Conservation (phyloP, 192 early-diverging fungal genomes). For the Backusella westeae region DNA sequence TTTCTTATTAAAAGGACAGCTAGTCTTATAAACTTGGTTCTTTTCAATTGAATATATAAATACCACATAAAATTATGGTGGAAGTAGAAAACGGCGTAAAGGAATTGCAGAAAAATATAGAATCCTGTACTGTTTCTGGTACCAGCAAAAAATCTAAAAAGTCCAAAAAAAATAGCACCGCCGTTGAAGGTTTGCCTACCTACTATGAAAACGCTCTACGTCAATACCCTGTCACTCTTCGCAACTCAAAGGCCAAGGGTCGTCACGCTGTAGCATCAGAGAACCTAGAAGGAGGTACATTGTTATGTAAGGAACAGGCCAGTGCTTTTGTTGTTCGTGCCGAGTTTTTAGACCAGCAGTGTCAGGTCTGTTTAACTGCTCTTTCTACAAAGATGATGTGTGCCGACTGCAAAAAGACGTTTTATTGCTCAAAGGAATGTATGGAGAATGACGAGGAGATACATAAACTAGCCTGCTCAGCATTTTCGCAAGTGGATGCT, state of each 20-base stretch:
- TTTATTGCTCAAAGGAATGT: conserved; percentile 38
- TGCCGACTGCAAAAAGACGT: conserved; percentile 38
- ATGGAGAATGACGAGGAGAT: conserved; percentile 33
- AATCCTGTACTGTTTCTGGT: neutral
- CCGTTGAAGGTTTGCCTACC: neutral
- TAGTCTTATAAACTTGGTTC: neutral
- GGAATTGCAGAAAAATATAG: neutral
- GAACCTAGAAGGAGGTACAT: conserved; percentile 45
- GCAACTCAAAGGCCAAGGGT: conserved; percentile 46
- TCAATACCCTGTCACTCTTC: conserved; percentile 15
- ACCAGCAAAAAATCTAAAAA: neutral
- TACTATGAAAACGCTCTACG: neutral
- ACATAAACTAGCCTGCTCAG: conserved; percentile 26
- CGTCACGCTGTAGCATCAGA: conserved; percentile 48
- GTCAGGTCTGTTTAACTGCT: conserved; percentile 48
- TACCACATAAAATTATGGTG: neutral
- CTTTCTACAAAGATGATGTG: conserved; percentile 19
- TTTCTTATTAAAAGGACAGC: neutral
- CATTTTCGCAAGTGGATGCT: conserved; percentile 1
- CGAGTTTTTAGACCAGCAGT: conserved; percentile 49
- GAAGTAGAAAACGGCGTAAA: neutral
- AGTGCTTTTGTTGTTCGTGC: conserved; percentile 53
- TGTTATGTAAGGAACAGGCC: conserved; percentile 49
- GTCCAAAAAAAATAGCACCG: neutral
- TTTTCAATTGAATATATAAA: neutral